Base-by-base conservation (phyloP, 2,329 filamentous ascomycete genomes). In the Hypoxylon sp. region DNA sequence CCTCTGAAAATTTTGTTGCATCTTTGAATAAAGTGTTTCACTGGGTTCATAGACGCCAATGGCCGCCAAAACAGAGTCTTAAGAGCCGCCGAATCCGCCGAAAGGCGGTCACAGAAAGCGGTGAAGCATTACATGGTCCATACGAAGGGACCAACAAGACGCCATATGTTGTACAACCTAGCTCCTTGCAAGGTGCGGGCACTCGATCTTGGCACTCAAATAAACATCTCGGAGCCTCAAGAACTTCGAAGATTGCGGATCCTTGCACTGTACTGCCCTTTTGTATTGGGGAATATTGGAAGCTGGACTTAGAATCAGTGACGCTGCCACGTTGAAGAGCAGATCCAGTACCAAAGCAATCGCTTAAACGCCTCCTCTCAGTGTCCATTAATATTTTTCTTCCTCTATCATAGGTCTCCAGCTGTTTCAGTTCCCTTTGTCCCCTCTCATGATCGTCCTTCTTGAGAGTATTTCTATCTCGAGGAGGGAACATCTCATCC, bases 81-180 rank as follows among this genome's bases (percentile, higher is more conserved):
- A 60, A 59, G 54, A 71, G 65, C 68, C 68, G 68, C 68, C 63
- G 50, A 62, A 63, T 24, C 58, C 68, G 68, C 64, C 68, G 68
- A 71, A 71, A 68, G 68, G 68, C 66, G 66, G 66, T 69, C 48
- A 31, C 48, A 52, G 48, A 69, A 69, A 62, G 66, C 68, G 68
- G 68, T 71, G 67, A 67, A 48, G 31, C 42, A 17, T 44, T 52
- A 59, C 57, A 59, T 62, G 52, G 52, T 19, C 19, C 29, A 22
- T 22, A 44, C 46, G 37, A 51, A 51, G 33, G 33, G 19, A 9
- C 37, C 47, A 54, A 33, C 24, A 62, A 59, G 39, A 65, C 66
- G 55, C 55, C 51, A 42, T 69, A 44, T 42, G 51, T 62, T 39
- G 67, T 42, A 70, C 63, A 59, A 67, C 46, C 33, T 63, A 26